These are phyloP conservation scores for Lipomyces yarrowii DNA, from an alignment of 1,139 yeast species.

Conservation along the genomic window DNA sequence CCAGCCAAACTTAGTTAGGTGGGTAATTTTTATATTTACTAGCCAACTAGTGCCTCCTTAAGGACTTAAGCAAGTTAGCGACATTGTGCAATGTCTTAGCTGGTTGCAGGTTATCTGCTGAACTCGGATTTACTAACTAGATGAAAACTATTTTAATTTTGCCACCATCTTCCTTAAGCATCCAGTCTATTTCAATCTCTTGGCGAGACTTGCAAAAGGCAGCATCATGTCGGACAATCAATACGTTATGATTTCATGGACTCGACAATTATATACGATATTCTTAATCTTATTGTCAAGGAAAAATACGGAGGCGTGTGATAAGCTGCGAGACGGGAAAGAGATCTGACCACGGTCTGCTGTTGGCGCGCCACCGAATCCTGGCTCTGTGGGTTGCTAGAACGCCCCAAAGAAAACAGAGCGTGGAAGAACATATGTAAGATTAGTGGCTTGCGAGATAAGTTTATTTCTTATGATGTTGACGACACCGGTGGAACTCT, in stretches of 20 bases:
- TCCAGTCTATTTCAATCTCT: conserved; percentile 3
- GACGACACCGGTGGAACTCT: not conserved
- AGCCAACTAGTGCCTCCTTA: too few species aligned
- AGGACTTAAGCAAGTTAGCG: too few species aligned
- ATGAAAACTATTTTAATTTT: too few species aligned
- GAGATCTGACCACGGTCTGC: conserved; percentile 7
- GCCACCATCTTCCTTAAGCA: too few species aligned
- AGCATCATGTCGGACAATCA: not conserved
- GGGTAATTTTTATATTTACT: too few species aligned
- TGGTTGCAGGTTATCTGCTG: too few species aligned
- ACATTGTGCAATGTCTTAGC: too few species aligned
- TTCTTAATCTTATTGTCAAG: conserved; percentile 3
- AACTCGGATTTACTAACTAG: too few species aligned
- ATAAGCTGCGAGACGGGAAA: not conserved
- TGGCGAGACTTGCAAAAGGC: not conserved
- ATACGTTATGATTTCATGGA: not conserved
- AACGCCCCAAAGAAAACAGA: conserved; percentile 2
- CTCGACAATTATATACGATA: not conserved
- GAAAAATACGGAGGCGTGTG: not conserved
- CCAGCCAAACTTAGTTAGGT: too few species aligned
- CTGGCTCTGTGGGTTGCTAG: not conserved
- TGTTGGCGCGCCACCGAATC: not conserved
- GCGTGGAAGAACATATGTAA: conserved; percentile 2
- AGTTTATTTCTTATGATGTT: conserved; percentile 1
- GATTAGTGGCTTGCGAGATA: not conserved